A percentile compares a stretch with the other conserved stretches of the same genome.
phyloP scores from a whole-genome alignment of 352 stramenopile genomes.

The Phytophthora aleatoria region DNA sequence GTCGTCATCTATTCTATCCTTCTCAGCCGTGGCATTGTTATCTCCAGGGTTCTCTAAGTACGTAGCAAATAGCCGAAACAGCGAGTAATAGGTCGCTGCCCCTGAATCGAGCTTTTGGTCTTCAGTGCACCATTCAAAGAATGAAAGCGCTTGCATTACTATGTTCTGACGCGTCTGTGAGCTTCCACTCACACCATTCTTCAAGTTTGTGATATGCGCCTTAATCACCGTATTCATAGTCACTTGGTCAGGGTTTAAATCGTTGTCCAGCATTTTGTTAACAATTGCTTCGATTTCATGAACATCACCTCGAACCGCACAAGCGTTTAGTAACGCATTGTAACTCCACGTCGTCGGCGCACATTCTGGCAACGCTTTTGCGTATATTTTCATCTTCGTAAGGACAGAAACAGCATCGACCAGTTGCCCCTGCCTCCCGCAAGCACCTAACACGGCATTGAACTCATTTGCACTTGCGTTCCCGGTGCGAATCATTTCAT shows the following conservation, averaged over 20 bases:
- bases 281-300: constrained; percentile 37
- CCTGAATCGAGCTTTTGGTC: constrained; percentile 33
- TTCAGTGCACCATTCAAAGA: constrained; percentile 40
- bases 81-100: constrained; percentile 48
- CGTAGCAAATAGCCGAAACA: constrained; percentile 59
- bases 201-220: constrained; percentile 28
- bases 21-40: background rate
- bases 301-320: constrained; percentile 37
- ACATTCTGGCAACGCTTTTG: constrained; percentile 20
- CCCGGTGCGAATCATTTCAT: constrained; percentile 36
- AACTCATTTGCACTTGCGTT: constrained; percentile 34
- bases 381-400: constrained; percentile 38
- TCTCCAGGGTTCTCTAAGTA: constrained; percentile 36
- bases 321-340: constrained; percentile 57
- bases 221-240: constrained; percentile 68
- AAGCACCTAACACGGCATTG: constrained; percentile 44
- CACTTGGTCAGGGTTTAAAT: constrained; percentile 38
- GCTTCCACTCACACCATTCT: constrained; percentile 10
- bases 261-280: constrained; percentile 42
- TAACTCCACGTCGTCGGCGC: constrained; percentile 39
- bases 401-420: constrained; percentile 42
- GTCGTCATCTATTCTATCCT: background rate
- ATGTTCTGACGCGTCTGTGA: constrained; percentile 23
- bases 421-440: constrained; percentile 38
- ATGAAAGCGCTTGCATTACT: constrained; percentile 35